Evolutionary conservation across 78 protist genomes (phyloP), one percentile per base, ranked within the genome.

Genomic region (Isochrysis galbana): DNA sequence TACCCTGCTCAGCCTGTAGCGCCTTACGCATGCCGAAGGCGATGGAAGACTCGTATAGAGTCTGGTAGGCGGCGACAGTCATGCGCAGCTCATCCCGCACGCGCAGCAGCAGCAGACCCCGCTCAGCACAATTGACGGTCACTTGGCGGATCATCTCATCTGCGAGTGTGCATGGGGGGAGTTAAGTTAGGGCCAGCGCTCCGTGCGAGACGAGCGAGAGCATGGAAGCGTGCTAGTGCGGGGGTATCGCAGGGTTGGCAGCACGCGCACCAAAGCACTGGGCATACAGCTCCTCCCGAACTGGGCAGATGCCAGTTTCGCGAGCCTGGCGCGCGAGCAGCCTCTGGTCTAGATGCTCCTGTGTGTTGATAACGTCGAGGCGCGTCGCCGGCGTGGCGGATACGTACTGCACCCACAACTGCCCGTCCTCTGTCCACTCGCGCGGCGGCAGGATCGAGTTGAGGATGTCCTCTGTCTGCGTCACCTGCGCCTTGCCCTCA

Each of bases 271-370:
- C 98, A 51, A 97, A 98, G 39, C 87, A 26, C 86, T 97, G 98
- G 11, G 91, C 34, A 91, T 97, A 98, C 42, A 98, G 93, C 84
- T 97, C 98, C 86, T 96, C 97, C 36, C 99, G 86, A 21, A 97
- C 95, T 0, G 98, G 97, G 91, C 98, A 96, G 91, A 98, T 95
- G 61, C 99, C 99, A 0, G 97, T 95, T 87, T 97, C 99, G 19
- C 97, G 94, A 11, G 98, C 98, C 83, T 95, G 93, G 21, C 97
- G 93, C 51, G 89, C 88, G 54, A 88, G 94, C 51, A 96, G 95
- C 25, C 61, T 44, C 54, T 39, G 51, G 80, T 96, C 97, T 34
- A 96, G 93, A 38, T 90, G 93, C 89, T 95, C 95, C 88, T 94
- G 97, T 36, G 96, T 72, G 87, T 95, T 89, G 92, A 97, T 91